Percentiles rank a stretch among this genome's conserved stretches.
These are phyloP conservation scores for Xylaria scruposa DNA, from an alignment of 495 filamentous ascomycete species.

Conservation along the genomic window DNA sequence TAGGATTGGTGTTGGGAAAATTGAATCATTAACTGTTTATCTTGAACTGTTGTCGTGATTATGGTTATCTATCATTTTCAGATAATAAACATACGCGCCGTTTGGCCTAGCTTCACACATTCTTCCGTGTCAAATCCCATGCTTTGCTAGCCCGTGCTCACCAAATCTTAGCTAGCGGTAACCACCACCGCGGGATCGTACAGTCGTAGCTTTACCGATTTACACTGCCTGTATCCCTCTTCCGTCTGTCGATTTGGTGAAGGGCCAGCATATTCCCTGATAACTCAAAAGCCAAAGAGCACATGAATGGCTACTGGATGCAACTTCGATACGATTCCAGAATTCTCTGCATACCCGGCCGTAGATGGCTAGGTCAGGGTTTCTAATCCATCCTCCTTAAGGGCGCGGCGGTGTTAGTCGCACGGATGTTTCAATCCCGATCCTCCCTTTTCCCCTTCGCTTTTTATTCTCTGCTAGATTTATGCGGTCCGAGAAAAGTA, in stretches of 20 bases:
- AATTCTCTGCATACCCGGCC: background rate
- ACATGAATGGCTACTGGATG: background rate
- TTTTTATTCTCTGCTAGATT: background rate
- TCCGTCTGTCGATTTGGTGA: background rate
- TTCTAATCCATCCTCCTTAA: background rate
- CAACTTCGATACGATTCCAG: background rate
- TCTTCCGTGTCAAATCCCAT: background rate
- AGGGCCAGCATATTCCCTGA: background rate
- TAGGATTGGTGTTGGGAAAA: slow-evolving; percentile 4
- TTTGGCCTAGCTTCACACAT: background rate
- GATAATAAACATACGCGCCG: background rate
- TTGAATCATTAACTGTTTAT: slow-evolving; percentile 2
- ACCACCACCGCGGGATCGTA: background rate
- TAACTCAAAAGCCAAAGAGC: background rate
- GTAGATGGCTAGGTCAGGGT: background rate
- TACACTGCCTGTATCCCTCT: background rate
- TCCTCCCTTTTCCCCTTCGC: background rate
- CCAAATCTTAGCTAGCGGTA: too few relatives aligned
- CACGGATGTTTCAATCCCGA: background rate
- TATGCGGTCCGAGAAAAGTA: background rate
- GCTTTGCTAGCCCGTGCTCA: background rate
- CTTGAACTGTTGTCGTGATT: background rate
- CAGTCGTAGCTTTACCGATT: background rate
- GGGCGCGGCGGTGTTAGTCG: background rate
- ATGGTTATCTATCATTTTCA: background rate